Conservation (phyloP, 1,139 yeast species). For the Lodderomyces orthopsilosis region DNA sequence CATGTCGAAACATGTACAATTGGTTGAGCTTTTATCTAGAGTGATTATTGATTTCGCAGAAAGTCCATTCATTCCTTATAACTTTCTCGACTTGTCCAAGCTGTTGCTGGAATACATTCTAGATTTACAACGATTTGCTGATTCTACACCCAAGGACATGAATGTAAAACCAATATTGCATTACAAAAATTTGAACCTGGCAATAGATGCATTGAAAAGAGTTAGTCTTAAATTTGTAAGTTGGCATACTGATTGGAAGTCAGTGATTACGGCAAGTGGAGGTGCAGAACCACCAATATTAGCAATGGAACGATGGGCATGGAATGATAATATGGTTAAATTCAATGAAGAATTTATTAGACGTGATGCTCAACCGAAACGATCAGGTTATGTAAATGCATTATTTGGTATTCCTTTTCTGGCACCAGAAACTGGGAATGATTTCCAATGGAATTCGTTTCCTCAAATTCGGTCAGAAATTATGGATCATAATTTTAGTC, state of each 20-base stretch:
- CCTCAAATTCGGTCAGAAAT: slow-evolving; percentile 74
- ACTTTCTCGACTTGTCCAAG: slow-evolving; percentile 49
- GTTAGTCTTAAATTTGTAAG: slow-evolving; percentile 28
- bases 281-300: slow-evolving; percentile 68
- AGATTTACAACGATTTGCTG: slow-evolving; percentile 38
- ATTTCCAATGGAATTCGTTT: slow-evolving; percentile 62
- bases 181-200: slow-evolving; percentile 23
- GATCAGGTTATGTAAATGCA: slow-evolving; percentile 68
- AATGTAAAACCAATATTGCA: slow-evolving; percentile 25
- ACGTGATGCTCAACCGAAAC: slow-evolving; percentile 44
- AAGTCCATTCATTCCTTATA: slow-evolving; percentile 73
- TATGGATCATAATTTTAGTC: slow-evolving; percentile 44
- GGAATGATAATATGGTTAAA: slow-evolving; percentile 66
- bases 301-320: slow-evolving; percentile 70
- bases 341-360: slow-evolving; percentile 55
- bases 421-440: slow-evolving; percentile 41
- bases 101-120: slow-evolving; percentile 42
- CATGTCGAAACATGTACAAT: slow-evolving; percentile 54
- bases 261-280: slow-evolving; percentile 28
- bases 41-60: slow-evolving; percentile 61
- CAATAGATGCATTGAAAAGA: slow-evolving; percentile 23
- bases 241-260: slow-evolving; percentile 58
- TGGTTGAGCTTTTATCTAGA: slow-evolving; percentile 57
- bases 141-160: slow-evolving; percentile 12
- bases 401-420: slow-evolving; percentile 69